Conservation (phyloP, 345 rosid species). For the Sisymbrium altissimum region DNA sequence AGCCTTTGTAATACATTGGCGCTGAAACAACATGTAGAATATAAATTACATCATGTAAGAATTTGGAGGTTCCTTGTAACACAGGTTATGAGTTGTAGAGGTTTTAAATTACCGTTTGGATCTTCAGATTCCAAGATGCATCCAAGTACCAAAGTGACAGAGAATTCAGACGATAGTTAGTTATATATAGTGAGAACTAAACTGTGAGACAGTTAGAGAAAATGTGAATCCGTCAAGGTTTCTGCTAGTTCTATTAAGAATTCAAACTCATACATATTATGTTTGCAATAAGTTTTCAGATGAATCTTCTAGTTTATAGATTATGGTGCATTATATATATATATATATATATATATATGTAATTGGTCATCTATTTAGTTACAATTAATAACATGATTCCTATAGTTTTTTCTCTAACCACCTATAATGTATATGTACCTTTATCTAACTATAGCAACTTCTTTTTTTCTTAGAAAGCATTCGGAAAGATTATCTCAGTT, state of each 20-base stretch:
- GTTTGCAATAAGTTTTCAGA: background rate
- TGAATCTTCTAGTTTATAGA: no score
- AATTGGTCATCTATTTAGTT: no score
- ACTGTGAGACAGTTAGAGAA: background rate
- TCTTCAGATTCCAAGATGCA: slow-evolving; percentile 9
- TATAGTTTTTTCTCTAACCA: no score
- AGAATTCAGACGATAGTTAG: background rate
- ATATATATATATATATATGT: no score
- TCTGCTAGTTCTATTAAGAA: no score
- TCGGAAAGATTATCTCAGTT: background rate
- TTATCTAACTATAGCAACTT: no score
- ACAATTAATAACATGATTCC: no score
- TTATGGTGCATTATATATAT: no score
- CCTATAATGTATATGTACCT: no score
- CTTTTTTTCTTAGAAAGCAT: no score
- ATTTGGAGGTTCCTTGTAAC: background rate
- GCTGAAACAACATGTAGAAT: slow-evolving; percentile 36
- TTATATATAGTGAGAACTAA: background rate
- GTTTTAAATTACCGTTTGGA: slow-evolving; percentile 15
- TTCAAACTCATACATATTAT: background rate
- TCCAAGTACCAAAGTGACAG: background rate
- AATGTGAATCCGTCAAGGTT: no score
- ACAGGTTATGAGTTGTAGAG: background rate
- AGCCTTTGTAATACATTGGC: slow-evolving; percentile 67
- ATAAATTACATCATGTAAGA: background rate